phyloP scores from a whole-genome alignment of 129 eudicot species.

The Chrysanthemum lavandulifolium region DNA sequence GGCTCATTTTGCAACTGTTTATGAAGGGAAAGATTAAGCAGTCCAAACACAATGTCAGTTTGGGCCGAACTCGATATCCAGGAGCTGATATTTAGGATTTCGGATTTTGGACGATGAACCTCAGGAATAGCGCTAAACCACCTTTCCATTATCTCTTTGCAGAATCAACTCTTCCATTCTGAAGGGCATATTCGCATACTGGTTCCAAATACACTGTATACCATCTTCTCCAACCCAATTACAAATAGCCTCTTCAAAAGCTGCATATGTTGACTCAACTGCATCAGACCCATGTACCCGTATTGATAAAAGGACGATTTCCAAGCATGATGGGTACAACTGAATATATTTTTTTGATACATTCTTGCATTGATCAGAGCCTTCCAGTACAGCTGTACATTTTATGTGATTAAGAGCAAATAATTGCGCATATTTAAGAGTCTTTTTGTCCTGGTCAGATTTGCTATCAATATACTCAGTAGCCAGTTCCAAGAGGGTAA shows the following conservation, averaged over 20 bases:
- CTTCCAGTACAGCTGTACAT: conserved; percentile 52
- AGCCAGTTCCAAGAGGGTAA: conserved; percentile 40
- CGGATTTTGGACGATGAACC: conserved; percentile 18
- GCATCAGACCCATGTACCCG: conserved; percentile 38
- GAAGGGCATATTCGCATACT: conserved; percentile 60
- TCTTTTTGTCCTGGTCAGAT: conserved; percentile 33
- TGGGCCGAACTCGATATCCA: conserved; percentile 23
- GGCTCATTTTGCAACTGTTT: conserved; percentile 51
- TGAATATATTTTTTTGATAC: conserved; percentile 45
- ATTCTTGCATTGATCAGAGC: conserved; percentile 39
- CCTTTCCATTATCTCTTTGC: conserved; percentile 53
- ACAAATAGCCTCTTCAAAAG: conserved; percentile 57
- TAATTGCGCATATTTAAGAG: conserved; percentile 33
- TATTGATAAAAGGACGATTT: conserved; percentile 55
- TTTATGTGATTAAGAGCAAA: conserved; percentile 62
- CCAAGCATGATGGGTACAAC: conserved; percentile 56
- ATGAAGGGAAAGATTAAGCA: conserved; percentile 58
- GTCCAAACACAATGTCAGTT: conserved; percentile 44
- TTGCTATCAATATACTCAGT: conserved; percentile 33
- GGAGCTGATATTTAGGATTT: conserved; percentile 19
- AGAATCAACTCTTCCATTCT: conserved; percentile 32
- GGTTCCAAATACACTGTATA: conserved; percentile 77
- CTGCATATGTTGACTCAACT: conserved; percentile 28
- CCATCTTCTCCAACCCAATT: conserved; percentile 55
- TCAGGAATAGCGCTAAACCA: conserved; percentile 51